Conservation (phyloP, 2,329 filamentous ascomycete genomes). For the Diaporthe sp. region DNA sequence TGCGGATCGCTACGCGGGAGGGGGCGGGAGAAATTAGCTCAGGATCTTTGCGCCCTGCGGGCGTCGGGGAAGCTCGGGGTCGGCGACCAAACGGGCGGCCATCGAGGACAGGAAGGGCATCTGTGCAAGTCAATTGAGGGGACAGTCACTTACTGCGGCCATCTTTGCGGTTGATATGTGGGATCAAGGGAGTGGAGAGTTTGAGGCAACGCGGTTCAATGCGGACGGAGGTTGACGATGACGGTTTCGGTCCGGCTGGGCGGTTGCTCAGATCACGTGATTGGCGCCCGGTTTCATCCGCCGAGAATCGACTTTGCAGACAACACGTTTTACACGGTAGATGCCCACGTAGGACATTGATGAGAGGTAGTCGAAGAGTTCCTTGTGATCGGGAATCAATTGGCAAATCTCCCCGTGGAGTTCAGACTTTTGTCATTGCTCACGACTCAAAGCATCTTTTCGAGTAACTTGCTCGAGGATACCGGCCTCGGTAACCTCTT, state of each 20-base stretch:
- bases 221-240: slow-evolving; percentile 25
- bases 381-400: neutral
- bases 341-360: no score
- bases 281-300: slow-evolving; percentile 48
- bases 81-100: neutral
- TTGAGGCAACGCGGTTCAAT: slow-evolving; percentile 25
- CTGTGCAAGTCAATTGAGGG: slow-evolving; percentile 40
- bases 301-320: neutral
- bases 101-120: neutral
- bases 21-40: slow-evolving; percentile 65
- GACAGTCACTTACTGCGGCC: slow-evolving; percentile 67
- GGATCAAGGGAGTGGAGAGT: slow-evolving; percentile 57
- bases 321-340: no score
- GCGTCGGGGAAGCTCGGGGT: neutral
- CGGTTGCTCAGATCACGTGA: slow-evolving; percentile 39
- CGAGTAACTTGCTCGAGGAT: neutral
- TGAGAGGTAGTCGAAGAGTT: neutral
- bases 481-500: neutral
- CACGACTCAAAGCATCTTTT: neutral
- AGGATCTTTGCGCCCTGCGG: slow-evolving; percentile 39
- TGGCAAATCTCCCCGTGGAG: neutral
- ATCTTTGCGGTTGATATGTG: slow-evolving; percentile 63
- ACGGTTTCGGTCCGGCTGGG: slow-evolving; percentile 26
- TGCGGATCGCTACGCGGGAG: slow-evolving; percentile 83
- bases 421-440: neutral